These are phyloP conservation scores for Fistulinella cinereoalba DNA, from an alignment of 1,284 basidiomycete species.

Conservation along the genomic window DNA sequence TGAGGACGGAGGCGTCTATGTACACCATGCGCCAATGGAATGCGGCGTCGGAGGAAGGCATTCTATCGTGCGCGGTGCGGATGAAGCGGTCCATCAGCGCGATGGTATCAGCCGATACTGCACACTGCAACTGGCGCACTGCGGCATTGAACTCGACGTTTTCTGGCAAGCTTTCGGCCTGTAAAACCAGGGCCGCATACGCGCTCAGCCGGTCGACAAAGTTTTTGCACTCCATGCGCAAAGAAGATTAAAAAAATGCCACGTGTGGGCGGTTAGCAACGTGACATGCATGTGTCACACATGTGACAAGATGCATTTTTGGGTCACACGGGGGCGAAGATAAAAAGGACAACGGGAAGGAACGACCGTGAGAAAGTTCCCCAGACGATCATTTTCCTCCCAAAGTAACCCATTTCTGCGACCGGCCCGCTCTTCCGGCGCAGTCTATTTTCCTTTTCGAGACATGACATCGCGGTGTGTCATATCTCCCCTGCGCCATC, in stretches of 20 bases:
- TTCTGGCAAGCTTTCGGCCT: not conserved
- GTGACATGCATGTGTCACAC: slow-evolving; percentile 29
- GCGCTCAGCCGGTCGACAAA: slow-evolving; percentile 1
- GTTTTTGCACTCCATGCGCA: not conserved
- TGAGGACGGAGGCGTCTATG: slow-evolving; percentile 61
- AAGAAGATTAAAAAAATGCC: not conserved
- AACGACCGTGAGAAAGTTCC: slow-evolving; percentile 37
- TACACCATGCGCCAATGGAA: slow-evolving; percentile 58
- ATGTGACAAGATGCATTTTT: slow-evolving; percentile 26
- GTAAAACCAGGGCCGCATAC: slow-evolving; percentile 20
- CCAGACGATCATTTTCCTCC: slow-evolving; percentile 41
- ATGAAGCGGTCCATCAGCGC: slow-evolving; percentile 32
- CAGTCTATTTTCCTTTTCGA: slow-evolving; percentile 37
- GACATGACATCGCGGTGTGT: slow-evolving; percentile 68
- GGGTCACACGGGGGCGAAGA: slow-evolving; percentile 35
- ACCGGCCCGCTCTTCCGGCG: slow-evolving; percentile 41
- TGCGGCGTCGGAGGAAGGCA: slow-evolving; percentile 31
- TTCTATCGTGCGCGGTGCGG: slow-evolving; percentile 34
- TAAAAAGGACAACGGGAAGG: slow-evolving; percentile 39
- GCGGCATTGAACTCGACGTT: slow-evolving; percentile 10
- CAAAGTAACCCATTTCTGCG: slow-evolving; percentile 34
- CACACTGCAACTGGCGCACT: slow-evolving; percentile 8
- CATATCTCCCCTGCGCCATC: not conserved
- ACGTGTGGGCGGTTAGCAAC: slow-evolving; percentile 8
- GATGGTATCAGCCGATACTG: not conserved